A percentile compares a stretch with the other conserved stretches of the same genome.
Conservation (phyloP, 495 filamentous ascomycete species). For the Astrothelium macrocarpum region DNA sequence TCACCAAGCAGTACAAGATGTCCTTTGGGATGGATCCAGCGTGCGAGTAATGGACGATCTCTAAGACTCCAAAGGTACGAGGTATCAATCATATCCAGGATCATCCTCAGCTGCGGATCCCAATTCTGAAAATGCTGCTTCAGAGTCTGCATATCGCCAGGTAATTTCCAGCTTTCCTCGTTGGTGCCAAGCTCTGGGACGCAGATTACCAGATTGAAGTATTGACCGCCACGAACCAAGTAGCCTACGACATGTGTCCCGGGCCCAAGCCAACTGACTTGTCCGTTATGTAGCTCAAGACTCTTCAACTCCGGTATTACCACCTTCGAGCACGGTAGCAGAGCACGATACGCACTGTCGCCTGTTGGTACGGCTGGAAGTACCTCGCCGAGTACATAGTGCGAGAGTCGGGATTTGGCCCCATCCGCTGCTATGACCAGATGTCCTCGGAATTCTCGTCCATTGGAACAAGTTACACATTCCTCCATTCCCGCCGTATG, state of each 20-base stretch:
- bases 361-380: neutral
- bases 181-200: neutral
- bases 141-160: constrained; percentile 12
- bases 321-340: neutral
- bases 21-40: constrained; percentile 34
- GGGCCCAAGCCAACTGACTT: neutral
- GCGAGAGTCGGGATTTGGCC: neutral
- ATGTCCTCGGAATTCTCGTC: neutral
- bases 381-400: too few species aligned
- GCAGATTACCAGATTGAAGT: neutral
- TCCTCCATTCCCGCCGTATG: too few species aligned
- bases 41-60: constrained; percentile 28
- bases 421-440: neutral
- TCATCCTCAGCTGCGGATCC: constrained; percentile 14
- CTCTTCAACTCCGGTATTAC: neutral
- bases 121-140: constrained; percentile 12
- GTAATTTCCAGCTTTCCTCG: neutral
- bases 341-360: neutral
- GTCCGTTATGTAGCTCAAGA: neutral
- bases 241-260: neutral
- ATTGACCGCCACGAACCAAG: neutral
- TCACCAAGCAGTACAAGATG: constrained; percentile 40
- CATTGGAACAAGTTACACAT: neutral
- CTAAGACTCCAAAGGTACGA: constrained; percentile 25
- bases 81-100: neutral